A percentile compares a stretch with the other conserved stretches of the same genome.
Conservation (phyloP, 306 rosid species). For the Malus domestica region ASM211411v1 NC_041795.1:10142501-10143000, state of each 20-base stretch:
- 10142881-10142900: conserved; percentile 50
- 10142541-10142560: conserved; percentile 58
- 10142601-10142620: conserved; percentile 56
- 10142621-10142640: conserved; percentile 52
- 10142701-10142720: conserved; percentile 54
- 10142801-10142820: conserved; percentile 35
- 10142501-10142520: conserved; percentile 55
- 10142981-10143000: conserved; percentile 38
- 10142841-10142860: conserved; percentile 44
- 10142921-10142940: conserved; percentile 50
- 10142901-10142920: conserved; percentile 40
- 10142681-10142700: conserved; percentile 89
- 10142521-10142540: conserved; percentile 58
- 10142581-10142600: conserved; percentile 66
- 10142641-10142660: conserved; percentile 61
- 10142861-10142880: conserved; percentile 40
- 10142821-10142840: conserved; percentile 44
- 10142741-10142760: conserved; percentile 34
- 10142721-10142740: conserved; percentile 36
- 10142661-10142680: conserved; percentile 97
- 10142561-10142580: conserved; percentile 66
- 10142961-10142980: conserved; percentile 36
- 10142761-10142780: conserved; percentile 43
- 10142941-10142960: conserved; percentile 50
- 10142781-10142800: conserved; percentile 49